Percentiles rank a stretch among this genome's conserved stretches.
These are phyloP conservation scores for Colletotrichum graminicola DNA, from an alignment of 2,329 filamentous ascomycete species.

Conservation along the genomic window DNA sequence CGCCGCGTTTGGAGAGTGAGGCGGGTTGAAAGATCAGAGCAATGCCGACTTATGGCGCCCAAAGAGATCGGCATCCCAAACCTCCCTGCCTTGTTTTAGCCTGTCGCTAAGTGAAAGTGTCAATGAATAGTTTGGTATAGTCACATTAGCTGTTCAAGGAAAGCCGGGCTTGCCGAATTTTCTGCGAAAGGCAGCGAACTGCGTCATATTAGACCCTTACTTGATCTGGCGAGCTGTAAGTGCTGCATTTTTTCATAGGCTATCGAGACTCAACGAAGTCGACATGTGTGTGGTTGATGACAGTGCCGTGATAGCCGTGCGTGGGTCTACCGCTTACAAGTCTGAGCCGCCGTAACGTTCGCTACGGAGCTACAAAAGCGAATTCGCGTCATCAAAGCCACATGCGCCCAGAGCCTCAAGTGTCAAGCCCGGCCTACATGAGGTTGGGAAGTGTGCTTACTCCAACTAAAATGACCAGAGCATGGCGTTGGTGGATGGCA, in stretches of 20 bases:
- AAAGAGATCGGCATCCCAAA: neutral
- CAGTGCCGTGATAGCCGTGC: slow-evolving; percentile 28
- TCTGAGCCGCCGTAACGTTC: slow-evolving; percentile 5
- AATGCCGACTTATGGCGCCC: neutral
- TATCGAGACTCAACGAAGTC: neutral
- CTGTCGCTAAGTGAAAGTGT: neutral
- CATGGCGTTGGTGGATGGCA: neutral
- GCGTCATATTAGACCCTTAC: neutral
- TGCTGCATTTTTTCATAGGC: neutral
- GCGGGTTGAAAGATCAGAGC: slow-evolving; percentile 6
- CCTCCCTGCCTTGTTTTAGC: slow-evolving; percentile 15
- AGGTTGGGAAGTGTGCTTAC: neutral
- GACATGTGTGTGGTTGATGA: neutral
- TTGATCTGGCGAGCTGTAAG: neutral
- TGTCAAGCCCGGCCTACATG: neutral
- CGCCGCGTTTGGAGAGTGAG: slow-evolving; percentile 13
- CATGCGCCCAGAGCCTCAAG: slow-evolving; percentile 1
- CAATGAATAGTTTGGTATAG: neutral
- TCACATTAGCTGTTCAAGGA: neutral
- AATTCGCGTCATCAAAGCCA: slow-evolving; percentile 26
- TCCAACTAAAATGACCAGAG: neutral
- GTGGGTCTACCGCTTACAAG: slow-evolving; percentile 3
- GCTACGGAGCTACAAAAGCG: neutral
- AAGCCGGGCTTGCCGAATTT: neutral
- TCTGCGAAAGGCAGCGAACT: neutral